Base-by-base conservation (phyloP, 805 yeast species). In the Barnettozyma populi region DNA sequence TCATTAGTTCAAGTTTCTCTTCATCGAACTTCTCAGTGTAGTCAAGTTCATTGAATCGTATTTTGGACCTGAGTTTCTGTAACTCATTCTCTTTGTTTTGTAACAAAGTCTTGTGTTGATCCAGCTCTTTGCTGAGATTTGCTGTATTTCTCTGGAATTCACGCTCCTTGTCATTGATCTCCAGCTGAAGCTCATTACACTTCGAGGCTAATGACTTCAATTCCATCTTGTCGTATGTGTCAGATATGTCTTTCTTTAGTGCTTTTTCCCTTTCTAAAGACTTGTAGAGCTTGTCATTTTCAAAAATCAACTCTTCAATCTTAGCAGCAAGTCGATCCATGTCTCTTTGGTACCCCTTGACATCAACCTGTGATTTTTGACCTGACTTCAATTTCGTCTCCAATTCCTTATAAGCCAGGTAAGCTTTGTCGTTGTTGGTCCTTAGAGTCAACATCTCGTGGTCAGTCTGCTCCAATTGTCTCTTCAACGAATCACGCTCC, bases 61-160 rank as follows among this genome's bases (percentile, higher is more conserved):
- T 45, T 21, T 69, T 68, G 7, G 54, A 46, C 44, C 65, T 66
- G 45, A 72, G 56, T 7, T 66, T 58, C 10, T 63, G 62, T 16
- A 70, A 54, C 18, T 68, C 68, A 16, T 61, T 55, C 38, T 74
- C 78, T 51, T 70, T 74, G 16, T 60, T 65, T 5, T 56, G 53
- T 3, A 71, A 41, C 43, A 56, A 31, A 18, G 10, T 21, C 36
- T 50, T 61, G 52, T 40, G 58, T 25, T 50, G 57, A 40, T 51
- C 62, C 40, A 51, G 54, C 55, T 53, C 59, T 43, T 49, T 59
- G 29, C 53, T 56, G 29, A 52, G 53, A 19, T 47, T 59, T 36
- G 51, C 49, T 8, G 45, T 42, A 34, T 56, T 50, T 37, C 57
- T 57, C 50, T 50, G 60, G 49, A 45, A 42, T 19, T 48, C 40